Evolutionary conservation across 352 stramenopile species (phyloP).

Genomic region (Phytophthora pisi): DNA sequence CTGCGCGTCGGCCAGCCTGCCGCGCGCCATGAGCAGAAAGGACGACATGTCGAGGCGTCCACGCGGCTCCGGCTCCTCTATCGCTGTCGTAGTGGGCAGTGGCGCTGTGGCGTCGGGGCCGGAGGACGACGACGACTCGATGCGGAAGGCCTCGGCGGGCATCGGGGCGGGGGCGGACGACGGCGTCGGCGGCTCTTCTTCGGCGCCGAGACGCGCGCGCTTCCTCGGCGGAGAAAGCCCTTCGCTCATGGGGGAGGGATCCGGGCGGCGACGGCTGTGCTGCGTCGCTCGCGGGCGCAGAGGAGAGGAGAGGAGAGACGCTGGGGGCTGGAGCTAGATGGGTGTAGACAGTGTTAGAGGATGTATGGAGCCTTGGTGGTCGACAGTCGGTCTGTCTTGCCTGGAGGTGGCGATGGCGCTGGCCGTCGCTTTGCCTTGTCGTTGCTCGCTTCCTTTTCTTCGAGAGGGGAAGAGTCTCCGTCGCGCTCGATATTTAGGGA

Average conservation of each 20-base stretch:
- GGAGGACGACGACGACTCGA: not conserved
- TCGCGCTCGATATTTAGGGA: not conserved
- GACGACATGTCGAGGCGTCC: constrained; percentile 36
- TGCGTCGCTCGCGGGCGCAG: not conserved
- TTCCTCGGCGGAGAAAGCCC: constrained; percentile 44
- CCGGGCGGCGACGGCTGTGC: not conserved
- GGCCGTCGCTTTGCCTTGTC: constrained; percentile 1
- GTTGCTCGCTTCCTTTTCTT: constrained; percentile 1
- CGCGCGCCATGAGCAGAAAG: constrained; percentile 41
- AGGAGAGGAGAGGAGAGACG: no score
- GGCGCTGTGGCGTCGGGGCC: no score
- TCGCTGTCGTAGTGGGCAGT: not conserved
- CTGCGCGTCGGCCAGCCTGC: constrained; percentile 30
- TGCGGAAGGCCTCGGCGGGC: no score
- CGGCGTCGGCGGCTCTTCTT: constrained; percentile 20
- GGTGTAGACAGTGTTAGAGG: no score
- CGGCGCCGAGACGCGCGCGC: constrained; percentile 36
- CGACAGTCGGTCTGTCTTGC: no score
- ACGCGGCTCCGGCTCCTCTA: constrained; percentile 25
- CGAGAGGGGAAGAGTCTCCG: not conserved
- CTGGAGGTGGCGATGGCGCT: no score
- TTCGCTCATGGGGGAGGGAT: constrained; percentile 32
- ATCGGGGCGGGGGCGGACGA: no score
- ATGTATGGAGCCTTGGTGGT: no score
- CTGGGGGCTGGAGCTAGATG: no score